Evolutionary conservation across 2,329 filamentous ascomycete genomes (phyloP), one percentile per base, ranked within the genome.

Genomic region (Chaetomium strumarium): DNA sequence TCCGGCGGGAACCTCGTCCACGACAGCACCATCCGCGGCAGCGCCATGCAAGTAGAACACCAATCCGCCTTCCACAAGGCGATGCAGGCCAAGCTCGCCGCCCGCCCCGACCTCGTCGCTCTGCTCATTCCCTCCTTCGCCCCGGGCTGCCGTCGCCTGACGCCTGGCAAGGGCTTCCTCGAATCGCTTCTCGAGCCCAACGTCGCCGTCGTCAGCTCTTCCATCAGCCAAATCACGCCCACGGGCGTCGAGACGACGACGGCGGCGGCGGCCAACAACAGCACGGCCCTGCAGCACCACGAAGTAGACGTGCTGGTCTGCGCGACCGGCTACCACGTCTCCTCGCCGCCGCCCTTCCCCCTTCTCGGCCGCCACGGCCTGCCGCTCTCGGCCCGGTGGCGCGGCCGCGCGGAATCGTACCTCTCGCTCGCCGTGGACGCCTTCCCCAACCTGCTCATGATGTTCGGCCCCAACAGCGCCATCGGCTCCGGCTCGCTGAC

Each of bases 391-490:
- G 56, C 70, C 14, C 69, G 70, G 33, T 78, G 73, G 69, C 58
- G 57, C 7, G 58, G 62, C 1, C 61, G 67, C 33, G 68, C 73
- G 1, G 68, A 73, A 38, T 67, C 68, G 16, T 79, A 77, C 59
- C 66, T 79, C 3, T 71, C 71, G 2, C 46, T 78, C 0, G 68
- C 71, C 16, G 68, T 73, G 36, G 72, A 75, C 58, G 63, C 66
- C 5, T 77, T 78, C 58, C 75, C 75, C 4, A 79, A 78, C 65
- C 69, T 71, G 54, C 67, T 78, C 40, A 69, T 77, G 60, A 68
- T 76, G 62, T 68, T 74, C 41, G 76, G 75, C 0, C 75, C 76
- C 37, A 78, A 77, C 62, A 70, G 68, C 17, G 69, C 68, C 38
- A 71, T 77, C 52, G 75, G 75, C 17, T 70, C 71, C 42, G 76